Evolutionary conservation across 495 filamentous ascomycete species (phyloP), one percentile per base, ranked within the genome.

Genomic region (Amorphotheca resinae): DNA sequence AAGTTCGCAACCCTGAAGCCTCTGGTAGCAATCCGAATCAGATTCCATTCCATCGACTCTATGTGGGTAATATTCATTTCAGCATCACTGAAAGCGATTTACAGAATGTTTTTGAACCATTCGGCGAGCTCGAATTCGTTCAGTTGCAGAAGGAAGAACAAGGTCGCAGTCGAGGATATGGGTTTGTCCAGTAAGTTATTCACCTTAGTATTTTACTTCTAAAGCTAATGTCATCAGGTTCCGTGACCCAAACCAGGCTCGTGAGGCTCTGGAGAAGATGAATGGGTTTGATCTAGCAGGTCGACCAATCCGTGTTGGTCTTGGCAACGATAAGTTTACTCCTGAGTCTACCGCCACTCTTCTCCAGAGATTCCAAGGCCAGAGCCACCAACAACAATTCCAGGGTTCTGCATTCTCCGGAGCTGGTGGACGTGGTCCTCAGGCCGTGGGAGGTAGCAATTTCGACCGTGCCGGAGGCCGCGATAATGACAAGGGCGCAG

Each of bases 321-420:
- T 99, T 71, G 93, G 93, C 65, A 99, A 94, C 69, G 93, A 99
- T 84, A 96, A 96, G 82, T 99, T 96, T 65, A 96, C 91, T 68
- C 83, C 87, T 50, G 91, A 95, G 68, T 89, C 87, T 63, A 95
- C 84, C 63, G 82, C 84, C 55, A 86, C 83, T 63, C 76, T 93
- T 50, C 65, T 91, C 44, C 87, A 87, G 70, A 84, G 87, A 58
- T 86, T 89, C 68, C 80, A 84, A 64, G 76, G 79, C 55, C 79
- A 82, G 72, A 77, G 79, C 58, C 71, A 74, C 62, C 73, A 76
- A 65, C 72, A 75, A 63, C 77, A 77, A 61, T 91, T 77, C 63
- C 89, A 95, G 73, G 93, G 93, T 61, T 95, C 89, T 49, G 77
- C 81, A 31, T 96, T 96, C 65, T 93, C 85, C 50, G 88, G 88